Evolutionary conservation across 139 green algal genomes (phyloP), one percentile per base, ranked within the genome.

Genomic region (Chlorella ohadii): DNA sequence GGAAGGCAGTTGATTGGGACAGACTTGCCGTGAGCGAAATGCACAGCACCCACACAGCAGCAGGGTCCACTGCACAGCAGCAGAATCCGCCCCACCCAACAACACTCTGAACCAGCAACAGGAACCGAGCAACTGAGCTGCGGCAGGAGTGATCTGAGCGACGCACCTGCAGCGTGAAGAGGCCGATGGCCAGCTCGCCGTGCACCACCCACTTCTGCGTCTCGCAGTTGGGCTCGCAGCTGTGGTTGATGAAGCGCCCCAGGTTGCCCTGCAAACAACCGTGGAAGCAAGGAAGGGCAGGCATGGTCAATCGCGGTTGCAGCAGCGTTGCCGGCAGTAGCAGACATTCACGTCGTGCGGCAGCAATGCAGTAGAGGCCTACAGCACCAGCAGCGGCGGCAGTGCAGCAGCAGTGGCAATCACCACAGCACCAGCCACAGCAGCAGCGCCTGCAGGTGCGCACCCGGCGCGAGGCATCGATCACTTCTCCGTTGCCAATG

Each of bases 211-310:
- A 99, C 93, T 99, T 99, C 84, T 99, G 97, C 28, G 97, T 98
- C 88, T 98, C 94, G 84, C 96, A 99, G 92, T 99, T 99, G 36
- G 97, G 97, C 23, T 97, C 91, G 91, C 97, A 99, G 31, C 87
- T 94, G 93, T 99, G 97, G 89, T 99, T 99, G 89, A 99, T 96
- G 90, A 99, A 99, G 68, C 97, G 93, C 15, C 94, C 96, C 64
- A 95, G 87, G 85, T 98, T 98, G 67, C 97, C 97, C 91, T 97
- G 93, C 31, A 84, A 47, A 25, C 15, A 16, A 4, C 11, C 4
- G 19, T n/a, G 13, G 51, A 2, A 28, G 12, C 15, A 41, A 41
- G 41, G 4, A 34, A 15, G 25, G 27, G 39, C 70, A 36, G 39
- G 38, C 67, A 31, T 23, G 31, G 31, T 31, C 33, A 47, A 3